These are phyloP conservation scores for Chaetomidium leptoderma DNA, from an alignment of 495 filamentous ascomycete species.

Conservation along the genomic window DNA sequence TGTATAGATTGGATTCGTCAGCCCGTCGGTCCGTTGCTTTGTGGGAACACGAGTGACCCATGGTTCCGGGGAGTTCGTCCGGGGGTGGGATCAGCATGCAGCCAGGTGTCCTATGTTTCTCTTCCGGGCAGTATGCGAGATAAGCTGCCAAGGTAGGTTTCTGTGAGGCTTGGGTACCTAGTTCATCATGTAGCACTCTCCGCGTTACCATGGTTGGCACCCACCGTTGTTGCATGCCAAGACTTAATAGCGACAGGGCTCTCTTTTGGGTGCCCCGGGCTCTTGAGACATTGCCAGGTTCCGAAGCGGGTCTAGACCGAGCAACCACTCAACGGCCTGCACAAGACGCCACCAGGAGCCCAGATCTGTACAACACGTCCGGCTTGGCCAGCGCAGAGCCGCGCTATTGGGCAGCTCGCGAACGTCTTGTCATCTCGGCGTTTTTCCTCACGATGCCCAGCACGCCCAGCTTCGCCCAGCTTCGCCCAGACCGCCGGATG, in stretches of 20 bases:
- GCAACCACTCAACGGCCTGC: constrained; percentile 1
- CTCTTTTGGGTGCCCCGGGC: neutral
- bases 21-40: neutral
- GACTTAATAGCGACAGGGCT: constrained; percentile 13
- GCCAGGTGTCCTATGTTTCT: neutral
- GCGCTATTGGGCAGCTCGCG: constrained; percentile 18
- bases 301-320: constrained; percentile 18
- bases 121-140: neutral
- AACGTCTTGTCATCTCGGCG: constrained; percentile 7
- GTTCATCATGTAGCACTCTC: too few species aligned
- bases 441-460: neutral
- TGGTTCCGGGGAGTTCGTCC: neutral
- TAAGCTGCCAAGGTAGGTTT: neutral
- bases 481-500: constrained; percentile 7
- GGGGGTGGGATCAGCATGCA: neutral
- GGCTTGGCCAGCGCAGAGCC: constrained; percentile 27
- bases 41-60: constrained; percentile 5
- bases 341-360: constrained; percentile 25
- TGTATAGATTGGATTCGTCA: neutral
- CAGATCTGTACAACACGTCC: constrained; percentile 32
- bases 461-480: constrained; percentile 10
- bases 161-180: neutral
- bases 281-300: constrained; percentile 11
- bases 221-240: constrained; percentile 16
- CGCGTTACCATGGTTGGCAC: constrained; percentile 2